phyloP scores from a whole-genome alignment of 2,329 filamentous ascomycete genomes.

The Colletotrichum karsti region DNA sequence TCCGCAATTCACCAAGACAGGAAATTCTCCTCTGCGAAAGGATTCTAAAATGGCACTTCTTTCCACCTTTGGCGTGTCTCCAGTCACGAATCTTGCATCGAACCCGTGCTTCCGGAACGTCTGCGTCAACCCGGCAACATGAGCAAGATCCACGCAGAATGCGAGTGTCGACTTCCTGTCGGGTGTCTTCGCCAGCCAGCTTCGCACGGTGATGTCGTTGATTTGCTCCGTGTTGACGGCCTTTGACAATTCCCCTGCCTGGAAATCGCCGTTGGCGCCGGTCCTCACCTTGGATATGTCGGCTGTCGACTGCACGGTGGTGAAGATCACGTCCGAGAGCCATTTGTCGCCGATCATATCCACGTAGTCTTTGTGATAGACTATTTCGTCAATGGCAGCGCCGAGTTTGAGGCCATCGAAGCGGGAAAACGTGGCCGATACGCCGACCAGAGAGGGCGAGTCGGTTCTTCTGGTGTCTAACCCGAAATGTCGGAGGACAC shows the following conservation, averaged over 20 bases:
- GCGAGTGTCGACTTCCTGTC: slow-evolving; percentile 85
- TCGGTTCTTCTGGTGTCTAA: slow-evolving; percentile 53
- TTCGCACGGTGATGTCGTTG: slow-evolving; percentile 85
- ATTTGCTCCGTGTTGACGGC: slow-evolving; percentile 83
- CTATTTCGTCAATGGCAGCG: slow-evolving; percentile 90
- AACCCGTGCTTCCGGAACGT: slow-evolving; percentile 81
- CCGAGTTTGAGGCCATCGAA: slow-evolving; percentile 87
- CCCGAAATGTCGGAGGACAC: slow-evolving; percentile 80
- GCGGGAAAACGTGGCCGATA: slow-evolving; percentile 82
- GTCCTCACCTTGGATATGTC: slow-evolving; percentile 78
- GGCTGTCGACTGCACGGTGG: slow-evolving; percentile 84
- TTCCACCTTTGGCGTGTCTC: slow-evolving; percentile 75
- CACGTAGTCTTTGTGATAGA: slow-evolving; percentile 84
- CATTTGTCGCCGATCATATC: slow-evolving; percentile 86
- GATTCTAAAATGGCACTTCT: slow-evolving; percentile 76
- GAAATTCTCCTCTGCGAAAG: slow-evolving; percentile 81
- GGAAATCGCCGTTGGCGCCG: slow-evolving; percentile 79
- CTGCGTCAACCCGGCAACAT: slow-evolving; percentile 78
- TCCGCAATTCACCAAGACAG: slow-evolving; percentile 92
- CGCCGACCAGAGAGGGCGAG: slow-evolving; percentile 79
- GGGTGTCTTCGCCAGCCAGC: slow-evolving; percentile 82
- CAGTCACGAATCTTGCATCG: slow-evolving; percentile 88
- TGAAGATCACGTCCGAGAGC: slow-evolving; percentile 93
- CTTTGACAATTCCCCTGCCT: slow-evolving; percentile 76
- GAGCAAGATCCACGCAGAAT: slow-evolving; percentile 91